Base-by-base conservation (phyloP, 768 basidiomycete species). In the Boletus speciosus region DNA sequence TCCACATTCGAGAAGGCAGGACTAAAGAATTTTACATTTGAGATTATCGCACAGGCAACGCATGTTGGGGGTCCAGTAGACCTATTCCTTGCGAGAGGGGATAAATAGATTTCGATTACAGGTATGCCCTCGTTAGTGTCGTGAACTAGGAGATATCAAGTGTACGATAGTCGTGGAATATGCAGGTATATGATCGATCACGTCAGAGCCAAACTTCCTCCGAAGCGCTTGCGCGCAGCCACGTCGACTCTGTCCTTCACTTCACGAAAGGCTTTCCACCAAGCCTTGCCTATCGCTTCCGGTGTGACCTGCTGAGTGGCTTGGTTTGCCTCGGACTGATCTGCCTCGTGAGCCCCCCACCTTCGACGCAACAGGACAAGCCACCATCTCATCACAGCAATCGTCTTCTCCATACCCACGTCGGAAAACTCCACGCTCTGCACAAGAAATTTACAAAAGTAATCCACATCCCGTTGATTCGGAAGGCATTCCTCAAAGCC, bases 371-470 rank as follows among this genome's bases (percentile, higher is more conserved):
- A 67, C 27, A 94, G 65, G 32, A 86, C 76, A 58, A 83, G 69
- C 93, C 92, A 94, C 89, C 88, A 95, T 62, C 81, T 85, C 76
- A 91, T 75, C 16, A 90, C 80, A 25, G 80, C 80, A 12, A 88
- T 69, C 49, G 84, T 87, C 56, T 81, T 81, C 70, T 87, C 86
- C 38, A 92, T 71, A 0, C 90, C 83, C n/a, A 62, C 78, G 65
- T 90, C 87, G 6, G 80, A 72, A 42, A 80, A 81, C 63, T 86
- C 83, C 35, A 88, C 81, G 52, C 81, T 84, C 58, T 82, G 81
- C 46, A 87, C 74, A 44, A 96, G 71, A 64, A 83, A 96, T 53
- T 81, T 85, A 16, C 79, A 76, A 51, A 98, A 85, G 60, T 82
- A 86, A 23, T 85, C 82, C 2, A 93, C 76, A 60, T 97, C 94